These are phyloP conservation scores for Entomortierella lignicola DNA, from an alignment of 192 early-diverging fungal species.

Conservation along the genomic window DNA sequence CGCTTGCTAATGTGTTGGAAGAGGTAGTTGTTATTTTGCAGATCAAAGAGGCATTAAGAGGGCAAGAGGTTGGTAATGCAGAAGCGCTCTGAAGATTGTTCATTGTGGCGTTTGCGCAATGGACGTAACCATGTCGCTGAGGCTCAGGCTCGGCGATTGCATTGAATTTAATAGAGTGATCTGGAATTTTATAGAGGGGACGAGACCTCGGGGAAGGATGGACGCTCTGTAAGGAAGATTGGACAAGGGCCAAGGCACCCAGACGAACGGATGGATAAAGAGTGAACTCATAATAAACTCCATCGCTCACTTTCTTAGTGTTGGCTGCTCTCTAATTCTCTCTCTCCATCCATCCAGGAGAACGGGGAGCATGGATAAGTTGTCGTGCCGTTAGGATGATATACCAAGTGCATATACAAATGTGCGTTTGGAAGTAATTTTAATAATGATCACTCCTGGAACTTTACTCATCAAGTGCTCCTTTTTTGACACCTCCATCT, in stretches of 20 bases:
- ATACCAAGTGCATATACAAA: constrained; percentile 14
- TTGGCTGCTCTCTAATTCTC: constrained; percentile 5
- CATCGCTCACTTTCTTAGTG: not conserved
- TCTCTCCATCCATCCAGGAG: not conserved
- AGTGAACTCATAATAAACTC: constrained; percentile 4
- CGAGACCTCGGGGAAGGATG: constrained; percentile 8
- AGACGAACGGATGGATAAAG: constrained; percentile 4
- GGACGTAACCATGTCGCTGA: not conserved
- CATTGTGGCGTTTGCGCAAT: constrained; percentile 5
- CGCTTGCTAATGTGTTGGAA: not conserved
- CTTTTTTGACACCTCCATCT: constrained; percentile 23
- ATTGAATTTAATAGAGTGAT: constrained; percentile 1
- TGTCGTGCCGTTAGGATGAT: constrained; percentile 30
- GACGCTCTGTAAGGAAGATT: constrained; percentile 17
- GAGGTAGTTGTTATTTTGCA: not conserved
- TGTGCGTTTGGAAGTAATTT: constrained; percentile 21
- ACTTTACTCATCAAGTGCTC: constrained; percentile 22
- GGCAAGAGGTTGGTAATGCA: constrained; percentile 8
- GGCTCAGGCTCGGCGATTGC: not conserved
- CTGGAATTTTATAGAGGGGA: constrained; percentile 2
- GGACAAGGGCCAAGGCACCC: not conserved
- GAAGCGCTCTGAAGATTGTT: not conserved
- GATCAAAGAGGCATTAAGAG: not conserved
- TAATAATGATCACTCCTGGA: constrained; percentile 28
- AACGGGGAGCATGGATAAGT: constrained; percentile 9